Conservation (phyloP, 441 rosid species). For the Populus trichocarpa region DNA sequence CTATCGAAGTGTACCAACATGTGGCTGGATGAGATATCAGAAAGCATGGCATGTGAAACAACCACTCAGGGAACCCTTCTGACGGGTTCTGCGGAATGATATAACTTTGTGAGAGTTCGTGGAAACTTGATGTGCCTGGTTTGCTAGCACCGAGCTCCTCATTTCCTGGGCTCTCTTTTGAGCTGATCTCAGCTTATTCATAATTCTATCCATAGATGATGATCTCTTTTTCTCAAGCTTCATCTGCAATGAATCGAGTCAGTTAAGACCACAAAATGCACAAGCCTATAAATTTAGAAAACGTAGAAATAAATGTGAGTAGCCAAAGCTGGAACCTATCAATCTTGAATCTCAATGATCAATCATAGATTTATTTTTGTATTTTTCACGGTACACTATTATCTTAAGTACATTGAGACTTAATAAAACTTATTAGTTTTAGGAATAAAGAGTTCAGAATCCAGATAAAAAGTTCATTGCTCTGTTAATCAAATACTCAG, state of each 20-base stretch:
- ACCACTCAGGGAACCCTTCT: constrained; percentile 57
- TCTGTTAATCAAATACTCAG: not conserved
- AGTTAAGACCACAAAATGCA: constrained; percentile 6
- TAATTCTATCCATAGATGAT: constrained; percentile 85
- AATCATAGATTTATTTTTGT: not conserved
- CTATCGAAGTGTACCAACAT: constrained; percentile 1
- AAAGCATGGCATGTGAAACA: constrained; percentile 38
- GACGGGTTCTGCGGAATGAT: constrained; percentile 54
- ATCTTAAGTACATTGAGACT: not conserved
- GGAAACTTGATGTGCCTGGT: constrained; percentile 45
- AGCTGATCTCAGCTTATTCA: constrained; percentile 83
- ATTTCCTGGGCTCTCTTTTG: constrained; percentile 89
- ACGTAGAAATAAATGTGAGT: not conserved
- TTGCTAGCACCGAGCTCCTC: constrained; percentile 65
- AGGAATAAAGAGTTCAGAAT: not conserved
- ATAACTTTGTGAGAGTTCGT: constrained; percentile 36
- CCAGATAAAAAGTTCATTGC: not conserved
- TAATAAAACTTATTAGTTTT: not conserved
- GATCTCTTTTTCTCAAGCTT: constrained; percentile 93
- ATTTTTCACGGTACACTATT: not conserved
- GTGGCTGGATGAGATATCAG: constrained; percentile 24
- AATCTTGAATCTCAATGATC: not conserved
- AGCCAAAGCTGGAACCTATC: not conserved
- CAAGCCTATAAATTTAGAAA: not conserved
- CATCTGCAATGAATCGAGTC: constrained; percentile 55